Evolutionary conservation across 2,329 filamentous ascomycete genomes (phyloP), one percentile per base, ranked within the genome.

Genomic region (Amauroascus niger): DNA sequence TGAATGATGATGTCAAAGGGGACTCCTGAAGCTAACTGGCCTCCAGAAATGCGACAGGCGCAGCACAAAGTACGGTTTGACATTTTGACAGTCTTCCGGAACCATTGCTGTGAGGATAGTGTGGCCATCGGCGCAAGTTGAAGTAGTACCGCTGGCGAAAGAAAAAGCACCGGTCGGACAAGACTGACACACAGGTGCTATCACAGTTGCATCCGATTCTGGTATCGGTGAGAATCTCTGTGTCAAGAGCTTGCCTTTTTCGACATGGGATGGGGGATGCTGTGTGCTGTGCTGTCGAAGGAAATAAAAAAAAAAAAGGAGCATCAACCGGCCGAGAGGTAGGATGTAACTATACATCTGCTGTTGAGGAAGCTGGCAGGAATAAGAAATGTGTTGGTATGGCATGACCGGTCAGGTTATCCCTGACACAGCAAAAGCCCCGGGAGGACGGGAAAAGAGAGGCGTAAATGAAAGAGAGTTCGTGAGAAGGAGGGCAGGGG

Each of bases 291-390:
- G 18, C 13, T 11, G 18, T 41, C 13, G 39, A n/a, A 9, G n/a
- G n/a, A n/a, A n/a, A n/a, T n/a, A n/a, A n/a, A n/a, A n/a, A n/a
- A n/a, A n/a, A n/a, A n/a, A 13, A 20, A 40, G 4, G 11, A 11
- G n/a, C 32, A 24, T 8, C 28, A 49, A 37, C 46, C 46, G 46
- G 46, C 46, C 46, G 46, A 49, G 46, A 49, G 32, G 11, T 13
- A 39, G n/a, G 26, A 37, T 26, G 30, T 49, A 35, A 35, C 30
- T 49, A 33, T 30, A 30, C 26, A 4, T 30, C 26, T 30, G 33
- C 33, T 35, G 14, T 6, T 14, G 37, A 16, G n/a, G 24, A 13
- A 49, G 20, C 24, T 48, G 18, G 16, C 22, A 37, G 18, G 32
- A 39, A 39, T 49, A 35, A 49, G 32, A 30, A 37, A 49, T 14